Evolutionary conservation across 345 rosid genomes (phyloP), one percentile per base, ranked within the genome.

Genomic region (Excoecaria agallocha): DNA sequence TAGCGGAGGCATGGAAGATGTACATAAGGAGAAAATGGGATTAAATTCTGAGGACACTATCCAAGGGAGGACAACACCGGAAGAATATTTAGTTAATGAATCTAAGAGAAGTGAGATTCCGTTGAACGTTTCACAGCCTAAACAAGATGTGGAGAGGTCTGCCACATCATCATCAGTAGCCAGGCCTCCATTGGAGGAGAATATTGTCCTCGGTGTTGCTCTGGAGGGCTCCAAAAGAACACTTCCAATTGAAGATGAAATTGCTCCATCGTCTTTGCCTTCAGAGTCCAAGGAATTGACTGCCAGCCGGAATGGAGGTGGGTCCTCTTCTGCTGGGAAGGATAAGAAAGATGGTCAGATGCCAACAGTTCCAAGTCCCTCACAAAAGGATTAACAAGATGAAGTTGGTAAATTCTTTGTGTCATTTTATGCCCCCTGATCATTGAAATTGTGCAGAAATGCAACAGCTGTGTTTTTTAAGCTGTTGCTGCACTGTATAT

Each of bases 181-280:
- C 39, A 83, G 84, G 78, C 82, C 92, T 50, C 75, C 85, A 12
- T 63, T 90, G 82, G 94, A 87, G 78, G 97, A 94, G 69, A 94
- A 92, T 75, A 85, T 94, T 64, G 90, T 94, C 78, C 94, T 94
- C 16, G 96, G 91, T 4, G 98, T 94, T 58, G 97, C 97, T 6
- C 66, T 94, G 59, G 97, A 94, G 63, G 97, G 97, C 50, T 88
- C 94, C 20, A 92, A 90, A 78, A 85, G 94, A n/a, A 92, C 92
- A 19, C 94, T 92, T 55, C 97, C 92, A 1, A 89, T 92, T n/a
- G 96, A 92, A 57, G 97, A 88, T 75, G 92, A 90, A 71, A 65
- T 17, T 13, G 71, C 66, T 11, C 67, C 83, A 41, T 77, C 88
- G 51, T 54, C 82, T 17, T 54, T 55, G 8, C 72, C 84, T 12